Conservation (phyloP, 140 eudicot species). For the Bidens hawaiensis region DNA sequence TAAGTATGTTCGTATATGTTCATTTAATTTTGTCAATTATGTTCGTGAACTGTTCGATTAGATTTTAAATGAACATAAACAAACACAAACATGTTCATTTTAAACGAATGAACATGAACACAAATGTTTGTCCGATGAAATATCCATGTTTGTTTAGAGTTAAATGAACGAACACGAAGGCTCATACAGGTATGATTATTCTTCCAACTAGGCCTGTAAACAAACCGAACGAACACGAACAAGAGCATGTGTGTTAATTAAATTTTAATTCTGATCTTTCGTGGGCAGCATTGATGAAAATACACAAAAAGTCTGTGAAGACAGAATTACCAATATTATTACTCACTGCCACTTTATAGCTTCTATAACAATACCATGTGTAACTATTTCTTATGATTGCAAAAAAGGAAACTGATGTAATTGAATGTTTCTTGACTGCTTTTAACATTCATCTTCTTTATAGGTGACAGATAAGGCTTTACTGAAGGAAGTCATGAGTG, state of each 20-base stretch:
- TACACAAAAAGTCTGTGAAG: background rate
- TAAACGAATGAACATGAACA: too few relatives aligned
- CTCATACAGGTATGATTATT: too few relatives aligned
- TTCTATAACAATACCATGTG: background rate
- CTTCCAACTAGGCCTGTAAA: too few relatives aligned
- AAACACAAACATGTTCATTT: too few relatives aligned
- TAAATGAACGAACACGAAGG: too few relatives aligned
- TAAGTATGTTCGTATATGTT: too few relatives aligned
- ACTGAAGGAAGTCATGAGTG: slow-evolving; percentile 80
- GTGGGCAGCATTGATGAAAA: background rate
- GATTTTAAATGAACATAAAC: too few relatives aligned
- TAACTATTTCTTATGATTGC: background rate
- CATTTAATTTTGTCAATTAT: too few relatives aligned
- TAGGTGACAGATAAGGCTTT: slow-evolving; percentile 98
- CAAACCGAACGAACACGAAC: too few relatives aligned
- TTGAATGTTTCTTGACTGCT: slow-evolving; percentile 6
- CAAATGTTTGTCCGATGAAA: too few relatives aligned
- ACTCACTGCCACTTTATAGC: background rate
- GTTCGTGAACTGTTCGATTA: too few relatives aligned
- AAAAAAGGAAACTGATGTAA: background rate
- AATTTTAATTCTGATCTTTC: background rate
- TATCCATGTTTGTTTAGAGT: too few relatives aligned
- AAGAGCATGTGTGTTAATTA: background rate
- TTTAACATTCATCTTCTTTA: slow-evolving; percentile 25
- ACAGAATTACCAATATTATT: background rate